Conservation (phyloP, 306 rosid genomes). For the Acacia melanoxylon region DNA sequence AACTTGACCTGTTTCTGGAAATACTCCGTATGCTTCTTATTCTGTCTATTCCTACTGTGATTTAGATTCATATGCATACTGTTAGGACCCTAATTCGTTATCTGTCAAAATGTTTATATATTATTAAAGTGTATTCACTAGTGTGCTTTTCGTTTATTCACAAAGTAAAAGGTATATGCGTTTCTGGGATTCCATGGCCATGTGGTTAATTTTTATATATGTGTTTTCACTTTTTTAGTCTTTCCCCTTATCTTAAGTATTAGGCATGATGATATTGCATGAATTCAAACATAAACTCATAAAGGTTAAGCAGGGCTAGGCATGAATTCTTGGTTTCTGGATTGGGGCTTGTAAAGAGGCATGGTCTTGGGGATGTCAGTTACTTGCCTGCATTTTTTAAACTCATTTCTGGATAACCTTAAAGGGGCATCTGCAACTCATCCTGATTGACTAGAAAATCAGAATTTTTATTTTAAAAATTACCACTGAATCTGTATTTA, state of each 20-base stretch:
- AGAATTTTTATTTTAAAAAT: not conserved
- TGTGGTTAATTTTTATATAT: conserved; percentile 31
- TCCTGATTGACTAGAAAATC: conserved; percentile 1
- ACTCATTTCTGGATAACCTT: not conserved
- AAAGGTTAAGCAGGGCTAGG: conserved; percentile 26
- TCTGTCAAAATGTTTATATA: not conserved
- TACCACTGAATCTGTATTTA: no score
- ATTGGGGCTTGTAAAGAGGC: not conserved
- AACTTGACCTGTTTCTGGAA: no score
- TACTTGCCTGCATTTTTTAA: not conserved
- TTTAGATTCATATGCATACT: not conserved
- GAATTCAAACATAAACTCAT: conserved; percentile 39
- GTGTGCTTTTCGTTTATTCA: not conserved
- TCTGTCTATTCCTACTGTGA: not conserved
- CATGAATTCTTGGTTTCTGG: no score
- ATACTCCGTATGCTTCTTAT: not conserved
- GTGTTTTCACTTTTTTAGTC: no score
- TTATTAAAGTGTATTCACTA: conserved; percentile 21
- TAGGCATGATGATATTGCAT: conserved; percentile 43
- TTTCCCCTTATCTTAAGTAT: not conserved
- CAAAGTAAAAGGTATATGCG: not conserved
- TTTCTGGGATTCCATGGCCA: conserved; percentile 46
- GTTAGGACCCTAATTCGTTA: not conserved
- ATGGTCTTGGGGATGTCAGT: not conserved
- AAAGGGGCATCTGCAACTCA: not conserved